These are phyloP conservation scores for Papiliotrema nemorosa DNA, from an alignment of 1,284 basidiomycete species.

Conservation along the genomic window DNA sequence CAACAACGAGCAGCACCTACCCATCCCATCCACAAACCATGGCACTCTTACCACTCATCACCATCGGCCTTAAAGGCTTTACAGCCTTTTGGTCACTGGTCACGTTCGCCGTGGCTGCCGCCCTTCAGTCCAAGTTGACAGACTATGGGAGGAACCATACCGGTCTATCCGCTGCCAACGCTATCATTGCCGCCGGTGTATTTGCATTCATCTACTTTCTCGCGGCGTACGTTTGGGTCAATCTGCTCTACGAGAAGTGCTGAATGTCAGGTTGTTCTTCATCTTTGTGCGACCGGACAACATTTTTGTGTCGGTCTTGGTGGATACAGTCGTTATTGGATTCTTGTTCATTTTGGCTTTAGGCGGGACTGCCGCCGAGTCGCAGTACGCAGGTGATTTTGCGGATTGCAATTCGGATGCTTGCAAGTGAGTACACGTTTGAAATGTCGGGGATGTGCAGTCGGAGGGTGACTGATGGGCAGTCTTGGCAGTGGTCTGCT, in stretches of 20 bases:
- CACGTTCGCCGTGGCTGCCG: slow-evolving; percentile 23
- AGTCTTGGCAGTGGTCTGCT: slow-evolving; percentile 30
- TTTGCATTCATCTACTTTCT: slow-evolving; percentile 28
- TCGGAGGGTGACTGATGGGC: neutral
- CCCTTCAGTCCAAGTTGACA: slow-evolving; percentile 17
- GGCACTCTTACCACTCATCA: slow-evolving; percentile 7
- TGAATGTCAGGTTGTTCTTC: slow-evolving; percentile 16
- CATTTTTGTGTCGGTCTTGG: slow-evolving; percentile 26
- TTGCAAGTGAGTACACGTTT: slow-evolving; percentile 13
- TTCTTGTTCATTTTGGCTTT: slow-evolving; percentile 28
- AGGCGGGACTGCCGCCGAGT: slow-evolving; percentile 11
- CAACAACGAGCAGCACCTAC: too few relatives aligned
- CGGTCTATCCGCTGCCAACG: slow-evolving; percentile 16
- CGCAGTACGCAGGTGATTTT: slow-evolving; percentile 10
- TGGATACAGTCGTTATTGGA: slow-evolving; percentile 25
- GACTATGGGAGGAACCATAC: slow-evolving; percentile 10
- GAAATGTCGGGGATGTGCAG: too few relatives aligned
- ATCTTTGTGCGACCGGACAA: slow-evolving; percentile 15
- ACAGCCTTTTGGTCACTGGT: slow-evolving; percentile 29
- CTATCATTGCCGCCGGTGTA: slow-evolving; percentile 30
- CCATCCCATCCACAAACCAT: slow-evolving; percentile 1
- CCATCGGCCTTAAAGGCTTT: slow-evolving; percentile 24
- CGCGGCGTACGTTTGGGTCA: slow-evolving; percentile 22
- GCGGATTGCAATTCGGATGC: neutral
- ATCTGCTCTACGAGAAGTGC: neutral